Percentiles rank a stretch among this genome's conserved stretches.
Evolutionary conservation across 768 basidiomycete species (phyloP).

Genomic region (Mycena crocata): DNA sequence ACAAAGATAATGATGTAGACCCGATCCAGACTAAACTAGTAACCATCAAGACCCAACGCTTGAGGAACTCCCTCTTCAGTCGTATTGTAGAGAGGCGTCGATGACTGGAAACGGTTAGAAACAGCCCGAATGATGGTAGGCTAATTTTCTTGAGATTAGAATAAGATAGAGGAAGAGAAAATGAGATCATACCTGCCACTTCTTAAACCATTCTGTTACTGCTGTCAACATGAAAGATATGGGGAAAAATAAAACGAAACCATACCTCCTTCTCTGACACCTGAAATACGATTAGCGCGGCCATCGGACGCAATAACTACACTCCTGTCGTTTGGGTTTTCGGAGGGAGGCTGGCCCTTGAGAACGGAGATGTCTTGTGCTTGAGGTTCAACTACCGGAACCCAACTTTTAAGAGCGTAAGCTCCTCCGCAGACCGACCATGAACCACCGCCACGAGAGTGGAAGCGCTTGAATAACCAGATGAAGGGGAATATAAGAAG

Average conservation of each 20-base stretch:
- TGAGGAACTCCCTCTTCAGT: constrained; percentile 25
- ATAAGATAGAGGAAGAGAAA: too few species aligned
- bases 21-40: constrained; percentile 33
- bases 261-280: constrained; percentile 68
- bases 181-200: too few species aligned
- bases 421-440: constrained; percentile 85
- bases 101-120: constrained; percentile 54
- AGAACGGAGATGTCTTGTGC: constrained; percentile 34
- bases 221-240: neutral
- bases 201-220: constrained; percentile 74
- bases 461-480: constrained; percentile 83
- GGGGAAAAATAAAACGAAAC: neutral
- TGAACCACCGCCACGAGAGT: constrained; percentile 72
- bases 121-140: constrained; percentile 73
- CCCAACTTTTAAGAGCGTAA: constrained; percentile 73
- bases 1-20: too few species aligned
- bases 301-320: constrained; percentile 49
- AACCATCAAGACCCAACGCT: constrained; percentile 45
- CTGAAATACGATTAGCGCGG: constrained; percentile 59
- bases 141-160: too few species aligned
- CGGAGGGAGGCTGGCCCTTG: constrained; percentile 30
- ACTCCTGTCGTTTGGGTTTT: constrained; percentile 28
- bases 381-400: constrained; percentile 36
- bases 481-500: constrained; percentile 82
- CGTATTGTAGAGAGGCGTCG: constrained; percentile 44